phyloP scores from a whole-genome alignment of 345 rosid genomes.

The Euclidium syriacum region DNA sequence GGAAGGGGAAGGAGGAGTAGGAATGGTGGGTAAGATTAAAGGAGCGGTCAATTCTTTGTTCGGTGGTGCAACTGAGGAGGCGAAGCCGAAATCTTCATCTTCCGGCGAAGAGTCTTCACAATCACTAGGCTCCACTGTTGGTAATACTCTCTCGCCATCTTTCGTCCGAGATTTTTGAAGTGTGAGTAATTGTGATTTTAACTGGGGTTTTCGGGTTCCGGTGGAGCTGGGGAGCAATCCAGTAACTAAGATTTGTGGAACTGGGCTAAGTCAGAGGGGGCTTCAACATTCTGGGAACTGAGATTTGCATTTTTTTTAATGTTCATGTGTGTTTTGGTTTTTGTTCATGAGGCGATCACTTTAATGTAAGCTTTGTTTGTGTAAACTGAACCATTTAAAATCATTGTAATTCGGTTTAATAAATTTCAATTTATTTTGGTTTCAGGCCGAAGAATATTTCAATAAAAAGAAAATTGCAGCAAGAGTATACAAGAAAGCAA shows the following conservation, averaged over 20 bases:
- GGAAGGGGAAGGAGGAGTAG: slow-evolving; percentile 24
- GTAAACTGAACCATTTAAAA: too few relatives aligned
- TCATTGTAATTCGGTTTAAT: too few relatives aligned
- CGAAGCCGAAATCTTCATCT: slow-evolving; percentile 10
- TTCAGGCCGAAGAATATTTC: slow-evolving; percentile 63
- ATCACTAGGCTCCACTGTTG: slow-evolving; percentile 21
- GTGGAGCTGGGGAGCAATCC: not conserved
- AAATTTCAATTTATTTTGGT: too few relatives aligned
- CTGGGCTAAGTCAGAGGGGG: not conserved
- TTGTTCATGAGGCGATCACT: not conserved
- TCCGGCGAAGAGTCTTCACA: slow-evolving; percentile 11
- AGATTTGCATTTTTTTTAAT: not conserved
- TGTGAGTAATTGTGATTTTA: not conserved
- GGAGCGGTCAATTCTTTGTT: slow-evolving; percentile 52
- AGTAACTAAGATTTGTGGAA: not conserved
- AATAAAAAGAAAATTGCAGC: slow-evolving; percentile 49
- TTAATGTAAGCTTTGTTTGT: not conserved
- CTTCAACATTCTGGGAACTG: slow-evolving; percentile 1
- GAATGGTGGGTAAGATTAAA: slow-evolving; percentile 50
- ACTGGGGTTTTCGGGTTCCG: not conserved
- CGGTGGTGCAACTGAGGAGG: slow-evolving; percentile 26
- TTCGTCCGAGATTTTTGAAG: not conserved
- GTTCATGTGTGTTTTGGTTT: not conserved
- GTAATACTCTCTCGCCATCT: not conserved
- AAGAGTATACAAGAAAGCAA: slow-evolving; percentile 57